Conservation (phyloP, 768 basidiomycete species). For the Tulasnella sp. region DNA sequence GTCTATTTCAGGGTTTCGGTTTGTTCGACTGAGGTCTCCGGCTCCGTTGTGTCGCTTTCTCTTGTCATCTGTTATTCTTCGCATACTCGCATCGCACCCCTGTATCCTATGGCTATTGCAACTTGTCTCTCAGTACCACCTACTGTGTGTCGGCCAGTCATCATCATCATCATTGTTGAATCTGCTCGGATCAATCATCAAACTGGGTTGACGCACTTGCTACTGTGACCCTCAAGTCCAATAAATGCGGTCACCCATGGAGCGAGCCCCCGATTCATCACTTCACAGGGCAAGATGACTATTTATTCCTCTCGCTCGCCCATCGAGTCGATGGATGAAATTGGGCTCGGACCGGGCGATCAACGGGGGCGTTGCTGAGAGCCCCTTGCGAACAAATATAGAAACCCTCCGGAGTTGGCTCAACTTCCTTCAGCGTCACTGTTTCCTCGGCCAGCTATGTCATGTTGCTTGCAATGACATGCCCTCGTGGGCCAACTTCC, state of each 20-base stretch:
- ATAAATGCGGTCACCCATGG: too few relatives aligned
- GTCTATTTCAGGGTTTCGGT: conserved; percentile 71
- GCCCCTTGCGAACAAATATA: neutral
- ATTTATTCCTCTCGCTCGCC: too few relatives aligned
- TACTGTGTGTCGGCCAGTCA: neutral
- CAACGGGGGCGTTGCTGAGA: neutral
- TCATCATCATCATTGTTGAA: too few relatives aligned
- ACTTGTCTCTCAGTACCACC: neutral
- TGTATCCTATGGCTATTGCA: neutral
- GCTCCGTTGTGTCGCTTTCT: neutral
- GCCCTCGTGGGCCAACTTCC: neutral
- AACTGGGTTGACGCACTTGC: too few relatives aligned
- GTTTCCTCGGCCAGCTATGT: neutral
- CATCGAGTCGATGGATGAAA: too few relatives aligned
- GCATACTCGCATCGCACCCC: neutral
- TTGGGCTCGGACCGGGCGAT: too few relatives aligned
- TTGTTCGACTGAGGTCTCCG: conserved; percentile 61
- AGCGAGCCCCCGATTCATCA: too few relatives aligned
- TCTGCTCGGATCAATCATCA: too few relatives aligned
- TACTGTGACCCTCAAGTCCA: too few relatives aligned
- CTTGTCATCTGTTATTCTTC: neutral
- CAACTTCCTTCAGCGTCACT: neutral
- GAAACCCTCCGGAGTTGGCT: neutral
- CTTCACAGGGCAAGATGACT: too few relatives aligned
- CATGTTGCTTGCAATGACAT: neutral